Evolutionary conservation across 257 asterid genomes (phyloP), one percentile per base, ranked within the genome.

Genomic region (Solanum sparsipilum): DNA sequence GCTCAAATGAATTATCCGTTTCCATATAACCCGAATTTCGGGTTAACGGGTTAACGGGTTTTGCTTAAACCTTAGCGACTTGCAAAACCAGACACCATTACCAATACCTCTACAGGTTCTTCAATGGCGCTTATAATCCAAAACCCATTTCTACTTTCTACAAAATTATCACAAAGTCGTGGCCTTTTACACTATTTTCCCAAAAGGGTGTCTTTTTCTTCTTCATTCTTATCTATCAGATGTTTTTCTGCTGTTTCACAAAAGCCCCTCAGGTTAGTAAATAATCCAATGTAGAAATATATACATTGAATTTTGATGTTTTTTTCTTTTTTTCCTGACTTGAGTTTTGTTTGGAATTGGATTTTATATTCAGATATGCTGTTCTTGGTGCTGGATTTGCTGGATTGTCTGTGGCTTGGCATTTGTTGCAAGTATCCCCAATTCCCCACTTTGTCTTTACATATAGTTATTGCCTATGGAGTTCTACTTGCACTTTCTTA

Each of bases 301-400:
- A 36, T 58, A 25, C 29, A 27, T 25, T 32, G 7, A 68, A 35
- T 41, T 20, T 78, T 16, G 81, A 31, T 41, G 35, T 25, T 13
- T 6, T 29, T 18, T 56, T 6, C 39, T 48, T 38, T 38, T 68
- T 5, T 70, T 46, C 12, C 71, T 38, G 65, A 60, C 18, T 60
- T 25, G 35, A 4, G 34, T 41, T 52, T 86, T 84, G 16, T 67
- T 72, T 79, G 84, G 25, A 36, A 78, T 87, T 13, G 85, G 16
- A 52, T 81, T 89, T 4, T 76, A 32, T 68, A 41, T 89, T 89
- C 91, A 97, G 99, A 86, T 94, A 89, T 88, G 99, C 99, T 86
- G 94, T 97, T 92, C 98, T 97, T 89, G 99, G 99, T 78, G 99
- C 99, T 88, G 99, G 99, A 67, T 96, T 96, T 93, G 99, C 99